Conservation (phyloP, 768 basidiomycete genomes). For the Xerocomellus dryophilus region DNA sequence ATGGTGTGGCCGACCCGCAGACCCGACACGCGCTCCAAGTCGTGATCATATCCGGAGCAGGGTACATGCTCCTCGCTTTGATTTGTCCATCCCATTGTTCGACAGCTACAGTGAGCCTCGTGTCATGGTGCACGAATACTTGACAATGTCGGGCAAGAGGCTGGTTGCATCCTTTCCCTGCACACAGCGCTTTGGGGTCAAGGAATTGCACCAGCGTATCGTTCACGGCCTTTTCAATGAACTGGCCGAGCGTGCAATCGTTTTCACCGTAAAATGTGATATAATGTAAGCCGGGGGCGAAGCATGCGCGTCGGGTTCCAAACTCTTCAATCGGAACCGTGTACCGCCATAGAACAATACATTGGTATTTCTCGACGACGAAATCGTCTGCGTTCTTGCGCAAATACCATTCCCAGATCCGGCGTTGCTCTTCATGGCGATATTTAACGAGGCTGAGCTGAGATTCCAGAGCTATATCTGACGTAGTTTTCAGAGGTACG, state of each 20-base stretch:
- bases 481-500: constrained; percentile 49
- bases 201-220: constrained; percentile 67
- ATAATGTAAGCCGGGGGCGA: constrained; percentile 67
- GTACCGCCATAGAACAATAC: constrained; percentile 76
- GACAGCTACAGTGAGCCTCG: constrained; percentile 76
- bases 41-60: constrained; percentile 73
- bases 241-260: constrained; percentile 90
- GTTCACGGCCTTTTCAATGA: constrained; percentile 75
- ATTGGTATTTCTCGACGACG: constrained; percentile 90
- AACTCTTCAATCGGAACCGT: constrained; percentile 72
- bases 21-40: constrained; percentile 89
- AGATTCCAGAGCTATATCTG: constrained; percentile 76
- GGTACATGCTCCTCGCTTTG: constrained; percentile 51
- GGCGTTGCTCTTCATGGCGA: constrained; percentile 82
- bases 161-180: constrained; percentile 80
- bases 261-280: constrained; percentile 91
- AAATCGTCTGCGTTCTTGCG: constrained; percentile 84
- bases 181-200: constrained; percentile 75
- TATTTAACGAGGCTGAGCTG: constrained; percentile 65
- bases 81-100: constrained; percentile 87
- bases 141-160: constrained; percentile 81
- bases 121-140: constrained; percentile 88
- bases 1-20: constrained; percentile 77
- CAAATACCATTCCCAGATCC: constrained; percentile 95
- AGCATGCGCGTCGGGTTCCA: constrained; percentile 69